These are phyloP conservation scores for Babjeviella inositovora DNA, from an alignment of 805 yeast genomes.

Conservation along the genomic window DNA sequence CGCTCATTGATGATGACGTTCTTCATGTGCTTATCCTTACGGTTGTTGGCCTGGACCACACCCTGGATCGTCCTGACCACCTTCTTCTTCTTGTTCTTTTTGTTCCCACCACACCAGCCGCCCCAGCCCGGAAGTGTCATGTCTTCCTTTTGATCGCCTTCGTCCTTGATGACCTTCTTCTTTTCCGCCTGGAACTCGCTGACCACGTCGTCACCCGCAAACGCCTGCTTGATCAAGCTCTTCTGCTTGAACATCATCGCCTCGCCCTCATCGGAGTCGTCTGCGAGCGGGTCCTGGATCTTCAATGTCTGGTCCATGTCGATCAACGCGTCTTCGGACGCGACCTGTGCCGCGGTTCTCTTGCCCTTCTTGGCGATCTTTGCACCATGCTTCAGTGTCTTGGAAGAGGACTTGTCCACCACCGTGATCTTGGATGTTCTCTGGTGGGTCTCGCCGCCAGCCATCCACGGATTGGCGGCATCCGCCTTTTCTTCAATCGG, in stretches of 20 bases:
- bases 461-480: conserved; percentile 20
- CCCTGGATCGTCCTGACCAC: conserved; percentile 65
- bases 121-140: conserved; percentile 96
- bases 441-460: conserved; percentile 6
- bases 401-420: conserved; percentile 19
- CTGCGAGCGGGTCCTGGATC: conserved; percentile 28
- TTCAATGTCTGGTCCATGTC: conserved; percentile 38
- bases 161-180: conserved; percentile 45
- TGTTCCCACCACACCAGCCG: conserved; percentile 73
- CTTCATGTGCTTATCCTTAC: conserved; percentile 63
- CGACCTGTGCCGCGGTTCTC: conserved; percentile 13
- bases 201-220: conserved; percentile 94
- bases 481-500: conserved; percentile 5
- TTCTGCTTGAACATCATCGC: conserved; percentile 56
- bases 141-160: conserved; percentile 80
- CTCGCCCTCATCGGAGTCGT: conserved; percentile 24
- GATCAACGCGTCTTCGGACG: conserved; percentile 17
- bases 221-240: conserved; percentile 77
- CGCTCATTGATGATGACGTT: conserved; percentile 84
- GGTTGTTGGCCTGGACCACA: conserved; percentile 48
- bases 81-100: conserved; percentile 35
- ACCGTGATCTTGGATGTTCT: conserved; percentile 13
- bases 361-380: conserved; percentile 21
- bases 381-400: conserved; percentile 18
- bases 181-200: conserved; percentile 71